Percentiles rank a stretch among this genome's conserved stretches.
Conservation (phyloP, 2,329 filamentous ascomycete species). For the Hypoxylon sp. region DNA sequence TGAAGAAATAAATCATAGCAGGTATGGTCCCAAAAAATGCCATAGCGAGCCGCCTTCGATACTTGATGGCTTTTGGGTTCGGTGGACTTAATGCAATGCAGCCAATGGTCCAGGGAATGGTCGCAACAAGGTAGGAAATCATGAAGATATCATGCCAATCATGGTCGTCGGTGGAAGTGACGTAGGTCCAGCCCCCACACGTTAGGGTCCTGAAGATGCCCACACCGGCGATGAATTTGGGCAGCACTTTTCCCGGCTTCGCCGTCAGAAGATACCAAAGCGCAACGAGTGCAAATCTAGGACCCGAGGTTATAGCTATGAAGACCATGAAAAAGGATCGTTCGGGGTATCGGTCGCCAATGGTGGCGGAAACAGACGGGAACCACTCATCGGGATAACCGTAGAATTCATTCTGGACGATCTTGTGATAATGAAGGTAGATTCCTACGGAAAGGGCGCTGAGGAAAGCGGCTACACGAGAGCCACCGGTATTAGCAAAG, state of each 20-base stretch:
- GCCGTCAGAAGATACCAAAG: slow-evolving; percentile 93
- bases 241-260: slow-evolving; percentile 78
- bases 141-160: slow-evolving; percentile 99
- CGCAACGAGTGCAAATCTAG: slow-evolving; percentile 89
- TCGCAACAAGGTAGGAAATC: slow-evolving; percentile 96
- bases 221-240: slow-evolving; percentile 82
- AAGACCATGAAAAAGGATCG: slow-evolving; percentile 97
- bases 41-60: slow-evolving; percentile 84
- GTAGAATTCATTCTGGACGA: slow-evolving; percentile 96
- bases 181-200: slow-evolving; percentile 97
- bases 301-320: slow-evolving; percentile 94
- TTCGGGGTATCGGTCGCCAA: slow-evolving; percentile 97
- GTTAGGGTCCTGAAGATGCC: slow-evolving; percentile 91
- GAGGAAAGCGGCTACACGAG: slow-evolving; percentile 77
- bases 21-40: slow-evolving; percentile 92
- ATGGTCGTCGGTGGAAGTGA: slow-evolving; percentile 98
- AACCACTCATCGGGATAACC: slow-evolving; percentile 97
- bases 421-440: slow-evolving; percentile 92
- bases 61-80: slow-evolving; percentile 85
- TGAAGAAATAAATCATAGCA: slow-evolving; percentile 95
- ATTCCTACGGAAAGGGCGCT: slow-evolving; percentile 86
- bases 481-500: slow-evolving; percentile 20
- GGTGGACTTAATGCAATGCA: slow-evolving; percentile 89
- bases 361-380: slow-evolving; percentile 94
- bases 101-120: slow-evolving; percentile 93